Base-by-base conservation (phyloP, 345 rosid species). In the Toxicodendron radicans region DNA sequence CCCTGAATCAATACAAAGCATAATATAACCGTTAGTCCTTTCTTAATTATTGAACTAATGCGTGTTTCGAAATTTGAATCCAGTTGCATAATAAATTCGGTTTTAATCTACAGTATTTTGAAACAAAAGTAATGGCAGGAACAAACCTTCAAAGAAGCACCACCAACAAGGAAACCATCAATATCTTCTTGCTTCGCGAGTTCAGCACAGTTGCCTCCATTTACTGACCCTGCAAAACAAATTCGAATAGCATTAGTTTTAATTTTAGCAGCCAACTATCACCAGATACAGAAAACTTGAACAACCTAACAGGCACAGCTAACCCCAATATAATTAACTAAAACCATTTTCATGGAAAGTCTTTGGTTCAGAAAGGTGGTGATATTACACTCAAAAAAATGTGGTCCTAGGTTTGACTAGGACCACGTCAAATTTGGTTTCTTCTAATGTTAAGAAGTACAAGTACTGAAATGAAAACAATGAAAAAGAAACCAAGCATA, bases 121-220 rank as follows among this genome's bases (percentile, higher is more conserved):
- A 72, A 68, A 53, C 2, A 63, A 61, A 75, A 33, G 52, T 54
- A 41, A 30, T 33, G 41, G 23, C 41, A 17, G 54, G 11, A 62
- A 59, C 16, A 35, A 87, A 95, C 99, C 95, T 93, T 93, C 85
- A 95, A 85, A 75, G 99, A 95, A 64, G 98, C 99, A 79, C 99
- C 99, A 18, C 98, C 99, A 17, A 95, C 99, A 53, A 96, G 98
- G 76, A 93, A 93, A 64, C 99, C 99, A 78, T 93, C 99, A 68
- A 96, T 96, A 66, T 93, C 99, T 85, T 95, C 97, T 85, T 93
- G 75, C 80, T 93, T 96, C 1, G 99, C 95, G 73, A 96, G 98
- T 83, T 96, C 98, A 14, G 82, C 91, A 30, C 91, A 88, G 61
- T 96, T 96, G 78, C 97, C 81, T 83, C 98, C 98, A 72, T 96